Base-by-base conservation (phyloP, 2,329 filamentous ascomycete species). In the Pseudogymnoascus sp. region DNA sequence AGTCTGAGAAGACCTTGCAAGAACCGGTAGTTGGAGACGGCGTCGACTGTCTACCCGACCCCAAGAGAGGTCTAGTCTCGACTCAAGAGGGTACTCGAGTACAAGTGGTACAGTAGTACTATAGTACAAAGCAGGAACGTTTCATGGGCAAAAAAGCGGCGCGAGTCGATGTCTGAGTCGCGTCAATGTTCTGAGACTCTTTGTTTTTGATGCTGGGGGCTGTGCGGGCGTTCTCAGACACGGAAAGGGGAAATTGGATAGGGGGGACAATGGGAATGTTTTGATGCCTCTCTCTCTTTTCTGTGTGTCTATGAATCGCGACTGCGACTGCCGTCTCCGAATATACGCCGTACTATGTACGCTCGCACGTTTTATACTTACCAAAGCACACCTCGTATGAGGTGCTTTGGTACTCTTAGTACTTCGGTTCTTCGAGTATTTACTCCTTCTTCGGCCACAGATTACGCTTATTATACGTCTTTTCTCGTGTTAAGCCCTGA, bases 171-270 rank as follows among this genome's bases (percentile, higher is more conserved):
- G 29, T 33, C 47, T 54, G 47, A 54, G 47, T 54, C 29, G 47
- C 47, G 47, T 54, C 47, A 29, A 7, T 21, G 6, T 15, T 33
- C 29, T 21, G 26, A 33, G 29, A 54, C 26, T 31, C 11, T 54
- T 54, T 54, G 29, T 54, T 54, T 54, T n/a, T 54, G 47, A 54
- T 31, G 47, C 9, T 31, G 47, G 17, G 41, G 41, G 9, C 26
- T 54, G 44, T 33, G 26, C 9, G 26, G 44, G 44, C 44, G 44
- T 54, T 33, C 26, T 54, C 24, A 54, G 44, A 54, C 44, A 54
- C 44, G n/a, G 44, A 54, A 54, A 54, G 44, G 44, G 44, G 44
- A 54, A 54, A 54, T 54, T 54, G 44, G 44, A 54, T 54, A 54
- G 44, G 47, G 44, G 47, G 29, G 21, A 54, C 47, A 54, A 54